Evolutionary conservation across 2,329 filamentous ascomycete species (phyloP).

Genomic region (Beauveria bassiana): DNA sequence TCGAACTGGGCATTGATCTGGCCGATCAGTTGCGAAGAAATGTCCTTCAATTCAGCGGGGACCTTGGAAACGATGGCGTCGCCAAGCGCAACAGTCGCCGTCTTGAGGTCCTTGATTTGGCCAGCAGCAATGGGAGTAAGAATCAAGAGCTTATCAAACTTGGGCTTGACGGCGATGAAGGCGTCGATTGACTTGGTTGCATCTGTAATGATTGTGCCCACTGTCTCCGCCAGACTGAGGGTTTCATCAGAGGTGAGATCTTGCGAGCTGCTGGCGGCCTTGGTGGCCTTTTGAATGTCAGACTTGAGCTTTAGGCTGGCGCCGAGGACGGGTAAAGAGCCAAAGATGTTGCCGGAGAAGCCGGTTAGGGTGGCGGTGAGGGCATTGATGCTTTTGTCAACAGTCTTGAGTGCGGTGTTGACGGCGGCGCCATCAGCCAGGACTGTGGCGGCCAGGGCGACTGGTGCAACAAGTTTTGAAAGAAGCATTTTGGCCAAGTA

Average conservation of each 20-base stretch:
- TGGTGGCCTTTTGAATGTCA: neutral
- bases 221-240: neutral
- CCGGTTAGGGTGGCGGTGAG: neutral
- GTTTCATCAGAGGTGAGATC: slow-evolving; percentile 3
- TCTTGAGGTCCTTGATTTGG: slow-evolving; percentile 6
- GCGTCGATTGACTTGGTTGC: neutral
- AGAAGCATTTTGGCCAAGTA: neutral
- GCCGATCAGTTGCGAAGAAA: slow-evolving; percentile 1
- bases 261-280: neutral
- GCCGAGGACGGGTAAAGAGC: neutral
- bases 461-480: neutral
- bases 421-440: slow-evolving; percentile 6
- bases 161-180: slow-evolving; percentile 7
- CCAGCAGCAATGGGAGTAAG: slow-evolving; percentile 3
- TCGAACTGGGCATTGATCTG: slow-evolving; percentile 8
- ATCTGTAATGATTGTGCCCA: neutral
- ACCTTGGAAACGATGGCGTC: slow-evolving; percentile 7
- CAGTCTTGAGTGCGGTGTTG: neutral
- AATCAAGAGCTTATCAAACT: slow-evolving; percentile 7
- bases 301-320: neutral
- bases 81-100: neutral
- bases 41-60: slow-evolving; percentile 6
- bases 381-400: neutral
- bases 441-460: slow-evolving; percentile 4
- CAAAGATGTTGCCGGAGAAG: slow-evolving; percentile 8